A percentile compares a stretch with the other conserved stretches of the same genome.
Evolutionary conservation across 164 flowering plant genomes (phyloP).

Genomic region (Umbilicus rupestris): DNA sequence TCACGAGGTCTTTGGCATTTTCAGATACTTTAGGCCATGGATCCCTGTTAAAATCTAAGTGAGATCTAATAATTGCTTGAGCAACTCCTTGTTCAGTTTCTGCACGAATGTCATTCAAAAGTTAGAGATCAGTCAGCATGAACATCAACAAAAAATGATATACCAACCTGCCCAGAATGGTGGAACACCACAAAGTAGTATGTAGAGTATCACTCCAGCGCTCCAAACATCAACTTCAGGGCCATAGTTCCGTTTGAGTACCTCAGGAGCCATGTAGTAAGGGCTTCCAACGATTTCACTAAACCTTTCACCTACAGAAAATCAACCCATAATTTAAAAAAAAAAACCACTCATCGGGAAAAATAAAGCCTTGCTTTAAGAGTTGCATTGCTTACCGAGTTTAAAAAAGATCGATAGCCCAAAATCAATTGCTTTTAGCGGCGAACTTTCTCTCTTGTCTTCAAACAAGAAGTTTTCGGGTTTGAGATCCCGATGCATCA

Average conservation of each 20-base stretch:
- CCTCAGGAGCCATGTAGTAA: slow-evolving; percentile 13
- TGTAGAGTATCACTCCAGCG: slow-evolving; percentile 10
- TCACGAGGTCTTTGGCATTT: slow-evolving; percentile 11
- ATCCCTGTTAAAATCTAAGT: slow-evolving; percentile 12
- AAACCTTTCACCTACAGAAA: slow-evolving; percentile 9
- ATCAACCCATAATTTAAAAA: neutral
- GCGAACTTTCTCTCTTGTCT: slow-evolving; percentile 12
- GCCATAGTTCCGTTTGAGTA: slow-evolving; percentile 9
- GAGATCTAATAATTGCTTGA: slow-evolving; percentile 17
- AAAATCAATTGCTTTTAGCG: slow-evolving; percentile 16
- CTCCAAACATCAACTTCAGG: slow-evolving; percentile 13
- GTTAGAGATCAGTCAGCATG: neutral
- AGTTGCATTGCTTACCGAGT: slow-evolving; percentile 11
- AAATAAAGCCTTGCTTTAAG: neutral
- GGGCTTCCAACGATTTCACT: slow-evolving; percentile 11
- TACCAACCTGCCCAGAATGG: slow-evolving; percentile 11
- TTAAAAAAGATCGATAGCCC: slow-evolving; percentile 12
- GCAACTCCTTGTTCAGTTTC: slow-evolving; percentile 22
- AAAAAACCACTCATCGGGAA: neutral
- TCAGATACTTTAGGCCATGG: slow-evolving; percentile 14
- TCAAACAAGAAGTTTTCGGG: slow-evolving; percentile 15
- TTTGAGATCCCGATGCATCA: slow-evolving; percentile 13
- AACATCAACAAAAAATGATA: neutral
- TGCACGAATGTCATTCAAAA: neutral
- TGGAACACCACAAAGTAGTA: slow-evolving; percentile 10